Base-by-base conservation (phyloP, 768 basidiomycete genomes). In the Phlegmacium glaucopus region DNA sequence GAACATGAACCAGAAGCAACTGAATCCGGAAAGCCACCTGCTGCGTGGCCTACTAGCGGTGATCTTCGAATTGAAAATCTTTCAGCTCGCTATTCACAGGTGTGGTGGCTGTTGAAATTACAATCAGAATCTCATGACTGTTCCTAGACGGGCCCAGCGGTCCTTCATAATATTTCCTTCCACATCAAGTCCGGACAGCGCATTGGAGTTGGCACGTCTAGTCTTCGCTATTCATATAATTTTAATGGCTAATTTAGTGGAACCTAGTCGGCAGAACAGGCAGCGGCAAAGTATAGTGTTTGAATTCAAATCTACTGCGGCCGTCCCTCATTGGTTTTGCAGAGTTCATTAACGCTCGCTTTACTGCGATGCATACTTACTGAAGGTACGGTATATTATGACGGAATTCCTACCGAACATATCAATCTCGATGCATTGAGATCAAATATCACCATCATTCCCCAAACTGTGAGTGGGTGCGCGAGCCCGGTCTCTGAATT, bases 391-490 rank as follows among this genome's bases (percentile, higher is more conserved):
- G 77, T 86, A 4, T 71, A 69, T 47, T 82, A 78, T 49, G 84
- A 86, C 52, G 81, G 78, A 4, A 51, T 77, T 12, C 65, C 65
- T 25, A 81, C 77, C n/a, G 0, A 62, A 66, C 41, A 61, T 64
- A 4, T 87, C 50, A 83, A 83, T 53, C 66, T 86, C 10, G 75
- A 84, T 47, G 72, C 69, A 6, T 61, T 86, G 36, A 67, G 85
- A 30, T 71, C 75, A 1, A 76, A 72, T 47, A 75, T 87, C 45
- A 85, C 83, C 1, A 79, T 85, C 53, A 84, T 80, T 29, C 78
- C 77, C 2, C 77, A 79, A 32, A 32, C 9, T 8, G 30, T 32
- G 30, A 32, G 30, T 32, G 30, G n/a, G n/a, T n/a, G n/a, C n/a
- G n/a, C n/a, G n/a, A n/a, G n/a, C n/a, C n/a, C 13, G 13, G 13